phyloP scores from a whole-genome alignment of 176 grass and related monocot genomes.

The Juncus effusus region DNA sequence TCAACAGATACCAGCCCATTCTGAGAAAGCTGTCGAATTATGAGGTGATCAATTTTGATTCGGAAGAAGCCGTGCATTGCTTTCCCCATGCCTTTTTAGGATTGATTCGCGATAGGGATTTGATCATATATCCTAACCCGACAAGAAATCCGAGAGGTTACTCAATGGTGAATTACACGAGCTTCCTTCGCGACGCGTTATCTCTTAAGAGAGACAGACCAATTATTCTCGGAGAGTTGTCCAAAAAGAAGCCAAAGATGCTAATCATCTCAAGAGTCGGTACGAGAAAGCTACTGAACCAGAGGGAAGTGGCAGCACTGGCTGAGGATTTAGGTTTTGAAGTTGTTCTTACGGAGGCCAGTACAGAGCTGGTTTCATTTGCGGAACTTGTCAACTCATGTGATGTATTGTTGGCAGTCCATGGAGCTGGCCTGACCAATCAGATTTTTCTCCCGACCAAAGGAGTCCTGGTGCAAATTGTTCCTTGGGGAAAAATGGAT shows the following conservation, averaged over 20 bases:
- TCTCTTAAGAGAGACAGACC: slow-evolving; percentile 33
- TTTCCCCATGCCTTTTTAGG: slow-evolving; percentile 43
- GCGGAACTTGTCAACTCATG: slow-evolving; percentile 50
- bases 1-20: slow-evolving; percentile 54
- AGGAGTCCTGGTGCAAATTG: slow-evolving; percentile 53
- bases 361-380: slow-evolving; percentile 38
- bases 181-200: slow-evolving; percentile 45
- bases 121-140: slow-evolving; percentile 56
- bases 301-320: slow-evolving; percentile 22
- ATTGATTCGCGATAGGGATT: slow-evolving; percentile 54
- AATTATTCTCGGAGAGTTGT: slow-evolving; percentile 35
- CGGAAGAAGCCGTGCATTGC: slow-evolving; percentile 52
- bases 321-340: slow-evolving; percentile 51
- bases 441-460: slow-evolving; percentile 63
- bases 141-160: slow-evolving; percentile 49
- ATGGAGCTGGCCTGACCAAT: slow-evolving; percentile 60
- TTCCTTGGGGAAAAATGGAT: slow-evolving; percentile 82
- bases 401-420: slow-evolving; percentile 56
- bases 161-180: slow-evolving; percentile 60
- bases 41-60: slow-evolving; percentile 57
- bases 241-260: slow-evolving; percentile 40
- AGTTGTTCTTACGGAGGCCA: slow-evolving; percentile 40
- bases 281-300: slow-evolving; percentile 47
- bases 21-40: slow-evolving; percentile 54
- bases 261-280: slow-evolving; percentile 44